A percentile compares a stretch with the other conserved stretches of the same genome.
phyloP scores from a whole-genome alignment of 2,329 filamentous ascomycete species.

The Lasiodiplodia gonubiensis region DNA sequence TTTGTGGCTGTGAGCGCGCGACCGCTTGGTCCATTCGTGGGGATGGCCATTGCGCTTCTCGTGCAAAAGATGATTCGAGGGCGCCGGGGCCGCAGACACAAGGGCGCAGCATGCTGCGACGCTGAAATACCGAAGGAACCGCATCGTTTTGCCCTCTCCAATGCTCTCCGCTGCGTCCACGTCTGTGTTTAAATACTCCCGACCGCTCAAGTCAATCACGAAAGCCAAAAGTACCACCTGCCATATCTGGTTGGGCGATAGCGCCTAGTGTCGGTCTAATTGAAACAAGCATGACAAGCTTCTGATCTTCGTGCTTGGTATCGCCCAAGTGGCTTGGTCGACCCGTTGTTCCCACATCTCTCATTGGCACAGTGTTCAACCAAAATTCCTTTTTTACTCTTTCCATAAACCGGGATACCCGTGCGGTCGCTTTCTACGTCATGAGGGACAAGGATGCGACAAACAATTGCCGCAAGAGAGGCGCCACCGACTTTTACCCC shows the following conservation, averaged over 20 bases:
- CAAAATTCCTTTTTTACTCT: no score
- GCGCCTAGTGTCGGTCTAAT: not conserved
- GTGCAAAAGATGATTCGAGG: not conserved
- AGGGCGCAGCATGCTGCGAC: constrained; percentile 3
- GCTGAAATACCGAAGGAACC: not conserved
- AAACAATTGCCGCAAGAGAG: no score
- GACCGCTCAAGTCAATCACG: not conserved
- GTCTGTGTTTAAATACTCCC: not conserved
- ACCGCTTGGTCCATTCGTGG: not conserved
- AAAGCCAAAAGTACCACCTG: not conserved
- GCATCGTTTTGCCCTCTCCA: not conserved
- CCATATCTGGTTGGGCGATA: not conserved
- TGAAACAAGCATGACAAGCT: constrained; percentile 18
- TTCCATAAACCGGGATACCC: no score
- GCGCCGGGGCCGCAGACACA: not conserved
- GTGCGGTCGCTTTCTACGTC: no score
- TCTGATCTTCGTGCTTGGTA: not conserved
- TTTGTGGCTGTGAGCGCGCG: not conserved
- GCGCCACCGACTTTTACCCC: no score
- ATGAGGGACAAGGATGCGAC: no score
- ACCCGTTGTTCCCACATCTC: no score
- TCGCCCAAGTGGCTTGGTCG: no score
- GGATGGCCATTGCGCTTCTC: constrained; percentile 10
- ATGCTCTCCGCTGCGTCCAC: not conserved
- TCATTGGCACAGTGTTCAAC: no score